A percentile compares a stretch with the other conserved stretches of the same genome.
These are phyloP conservation scores for Colletotrichum gigasporum DNA, from an alignment of 2,329 filamentous ascomycete species.

Conservation along the genomic window DNA sequence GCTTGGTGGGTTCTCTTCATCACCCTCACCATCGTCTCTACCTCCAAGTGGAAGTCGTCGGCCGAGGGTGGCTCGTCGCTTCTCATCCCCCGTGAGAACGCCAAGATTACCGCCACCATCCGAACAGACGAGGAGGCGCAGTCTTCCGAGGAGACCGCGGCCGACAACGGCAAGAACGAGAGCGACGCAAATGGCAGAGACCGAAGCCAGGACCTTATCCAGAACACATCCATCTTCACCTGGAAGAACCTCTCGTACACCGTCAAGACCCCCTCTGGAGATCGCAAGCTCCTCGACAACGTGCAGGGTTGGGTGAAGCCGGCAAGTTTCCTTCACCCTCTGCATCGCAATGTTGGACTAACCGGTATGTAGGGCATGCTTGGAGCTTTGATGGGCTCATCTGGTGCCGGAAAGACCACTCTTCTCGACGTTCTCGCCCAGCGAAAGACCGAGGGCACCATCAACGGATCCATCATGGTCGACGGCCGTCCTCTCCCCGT, in stretches of 20 bases:
- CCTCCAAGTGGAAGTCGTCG: conserved; percentile 63
- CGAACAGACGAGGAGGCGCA: conserved; percentile 60
- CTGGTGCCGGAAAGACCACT: conserved; percentile 87
- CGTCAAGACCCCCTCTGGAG: conserved; percentile 67
- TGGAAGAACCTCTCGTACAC: conserved; percentile 79
- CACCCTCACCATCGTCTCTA: conserved; percentile 65
- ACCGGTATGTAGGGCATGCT: conserved; percentile 61
- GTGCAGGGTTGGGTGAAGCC: conserved; percentile 88
- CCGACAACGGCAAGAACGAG: conserved; percentile 45
- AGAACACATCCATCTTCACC: conserved; percentile 75
- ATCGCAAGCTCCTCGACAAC: conserved; percentile 78
- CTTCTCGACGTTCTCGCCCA: conserved; percentile 85
- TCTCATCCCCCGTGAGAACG: conserved; percentile 70
- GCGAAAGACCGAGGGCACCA: conserved; percentile 80
- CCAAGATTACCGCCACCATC: conserved; percentile 45
- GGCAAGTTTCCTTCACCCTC: conserved; percentile 38
- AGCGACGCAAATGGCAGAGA: conserved; percentile 38
- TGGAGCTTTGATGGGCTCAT: conserved; percentile 83
- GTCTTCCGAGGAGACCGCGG: conserved; percentile 9
- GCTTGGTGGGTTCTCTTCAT: conserved; percentile 71
- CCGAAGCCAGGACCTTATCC: conserved; percentile 55
- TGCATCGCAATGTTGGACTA: background rate
- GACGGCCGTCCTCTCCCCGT: conserved; percentile 76
- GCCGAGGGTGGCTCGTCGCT: conserved; percentile 63
- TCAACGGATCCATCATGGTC: conserved; percentile 78